Percentiles rank a stretch among this genome's conserved stretches.
These are phyloP conservation scores for Pythium sp. DNA, from an alignment of 352 stramenopile species.

Conservation along the genomic window DNA sequence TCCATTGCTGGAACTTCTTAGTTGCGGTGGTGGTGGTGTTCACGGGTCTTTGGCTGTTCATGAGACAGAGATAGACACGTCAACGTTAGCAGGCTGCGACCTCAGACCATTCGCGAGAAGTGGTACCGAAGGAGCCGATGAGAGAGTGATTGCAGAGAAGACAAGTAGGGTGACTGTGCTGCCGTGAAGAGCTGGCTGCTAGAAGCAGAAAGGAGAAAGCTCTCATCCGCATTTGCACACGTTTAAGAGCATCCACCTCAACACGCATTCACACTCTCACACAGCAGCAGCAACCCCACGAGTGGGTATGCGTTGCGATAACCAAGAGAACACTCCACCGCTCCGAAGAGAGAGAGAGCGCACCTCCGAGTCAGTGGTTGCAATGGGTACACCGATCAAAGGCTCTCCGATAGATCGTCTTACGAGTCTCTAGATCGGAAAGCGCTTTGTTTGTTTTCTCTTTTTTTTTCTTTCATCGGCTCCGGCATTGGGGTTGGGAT, in stretches of 20 bases:
- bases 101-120: constrained; percentile 26
- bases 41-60: constrained; percentile 64
- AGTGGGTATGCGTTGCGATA: constrained; percentile 7
- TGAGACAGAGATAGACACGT: constrained; percentile 9
- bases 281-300: constrained; percentile 1
- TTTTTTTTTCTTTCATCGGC: constrained; percentile 53
- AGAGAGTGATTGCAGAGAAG: constrained; percentile 11
- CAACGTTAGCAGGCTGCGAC: constrained; percentile 30
- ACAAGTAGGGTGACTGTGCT: neutral
- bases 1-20: constrained; percentile 33
- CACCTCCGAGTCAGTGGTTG: constrained; percentile 22
- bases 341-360: neutral
- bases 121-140: constrained; percentile 51
- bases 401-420: constrained; percentile 13
- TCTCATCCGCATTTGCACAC: neutral
- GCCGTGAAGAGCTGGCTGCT: neutral
- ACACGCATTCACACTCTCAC: neutral
- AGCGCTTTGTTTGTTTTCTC: constrained; percentile 17
- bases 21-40: constrained; percentile 81
- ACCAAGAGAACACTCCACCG: neutral
- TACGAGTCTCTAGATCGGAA: constrained; percentile 13
- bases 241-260: neutral
- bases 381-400: constrained; percentile 68
- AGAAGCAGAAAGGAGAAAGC: neutral
- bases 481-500: constrained; percentile 68